Evolutionary conservation across 2,329 filamentous ascomycete species (phyloP).

Genomic region (Calonectria crousiana): DNA sequence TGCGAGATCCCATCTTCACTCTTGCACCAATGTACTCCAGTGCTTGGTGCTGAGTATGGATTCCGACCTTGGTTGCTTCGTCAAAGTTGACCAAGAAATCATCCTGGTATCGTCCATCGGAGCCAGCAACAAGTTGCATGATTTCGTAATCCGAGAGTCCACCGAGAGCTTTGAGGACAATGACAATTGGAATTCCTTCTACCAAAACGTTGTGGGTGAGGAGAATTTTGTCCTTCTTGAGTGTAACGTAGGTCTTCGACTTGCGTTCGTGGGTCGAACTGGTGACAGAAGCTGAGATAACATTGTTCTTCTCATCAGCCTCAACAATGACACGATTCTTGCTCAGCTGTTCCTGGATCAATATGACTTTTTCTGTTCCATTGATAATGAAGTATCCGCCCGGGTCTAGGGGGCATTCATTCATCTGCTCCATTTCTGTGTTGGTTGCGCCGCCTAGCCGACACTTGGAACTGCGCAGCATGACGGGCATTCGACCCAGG

Average conservation of each 20-base stretch:
- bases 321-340: constrained; percentile 99
- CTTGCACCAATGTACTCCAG: constrained; percentile 90
- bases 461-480: constrained; percentile 96
- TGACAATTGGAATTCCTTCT: constrained; percentile 94
- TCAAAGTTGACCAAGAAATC: constrained; percentile 97
- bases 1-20: constrained; percentile 86
- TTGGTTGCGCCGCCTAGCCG: constrained; percentile 87
- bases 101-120: constrained; percentile 90
- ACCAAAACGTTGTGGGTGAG: constrained; percentile 93
- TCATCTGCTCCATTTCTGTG: constrained; percentile 88
- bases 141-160: constrained; percentile 97
- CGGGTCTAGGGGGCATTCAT: constrained; percentile 95
- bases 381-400: constrained; percentile 98
- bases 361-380: constrained; percentile 97
- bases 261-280: constrained; percentile 98
- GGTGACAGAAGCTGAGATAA: constrained; percentile 95
- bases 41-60: constrained; percentile 95
- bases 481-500: constrained; percentile 93
- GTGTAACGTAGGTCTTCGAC: constrained; percentile 94
- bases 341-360: constrained; percentile 98
- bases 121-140: constrained; percentile 88
- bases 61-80: constrained; percentile 83
- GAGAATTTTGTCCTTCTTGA: constrained; percentile 93
- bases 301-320: constrained; percentile 88
- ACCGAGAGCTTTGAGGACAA: constrained; percentile 92